Conservation (phyloP, 2,329 filamentous ascomycete species). For the Scedosporium minutisporum region DNA sequence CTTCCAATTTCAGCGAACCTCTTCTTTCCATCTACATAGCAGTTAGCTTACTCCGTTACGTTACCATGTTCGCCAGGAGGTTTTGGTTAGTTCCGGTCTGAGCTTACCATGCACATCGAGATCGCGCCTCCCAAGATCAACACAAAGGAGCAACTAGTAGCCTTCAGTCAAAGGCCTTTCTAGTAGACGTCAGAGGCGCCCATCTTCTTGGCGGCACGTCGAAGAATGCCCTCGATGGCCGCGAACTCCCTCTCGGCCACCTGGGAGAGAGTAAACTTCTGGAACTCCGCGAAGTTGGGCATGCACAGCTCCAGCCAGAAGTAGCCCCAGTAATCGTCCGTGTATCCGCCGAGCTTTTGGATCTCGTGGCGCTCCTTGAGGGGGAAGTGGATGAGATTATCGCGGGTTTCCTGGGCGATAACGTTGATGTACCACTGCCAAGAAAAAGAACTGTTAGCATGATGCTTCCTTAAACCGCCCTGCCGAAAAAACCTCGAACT, state of each 20-base stretch:
- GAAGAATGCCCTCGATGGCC: conserved; percentile 39
- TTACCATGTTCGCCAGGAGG: too few relatives aligned
- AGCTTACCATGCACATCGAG: too few relatives aligned
- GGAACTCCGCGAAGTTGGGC: conserved; percentile 30
- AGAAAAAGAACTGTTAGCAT: conserved; percentile 1
- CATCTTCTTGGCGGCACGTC: conserved; percentile 20
- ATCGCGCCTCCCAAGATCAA: too few relatives aligned
- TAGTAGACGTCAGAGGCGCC: background rate
- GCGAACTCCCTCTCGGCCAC: conserved; percentile 36
- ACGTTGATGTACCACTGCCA: conserved; percentile 46
- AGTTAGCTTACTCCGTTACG: too few relatives aligned
- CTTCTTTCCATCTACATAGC: too few relatives aligned
- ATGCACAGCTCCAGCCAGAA: conserved; percentile 39
- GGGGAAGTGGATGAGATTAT: conserved; percentile 27
- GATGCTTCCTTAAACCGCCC: too few relatives aligned
- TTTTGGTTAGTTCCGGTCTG: too few relatives aligned
- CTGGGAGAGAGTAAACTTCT: conserved; percentile 37
- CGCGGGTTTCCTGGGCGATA: conserved; percentile 42
- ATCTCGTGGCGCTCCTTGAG: conserved; percentile 32
- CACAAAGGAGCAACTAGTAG: too few relatives aligned
- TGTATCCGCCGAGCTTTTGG: conserved; percentile 20
- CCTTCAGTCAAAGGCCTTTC: background rate
- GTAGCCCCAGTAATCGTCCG: conserved; percentile 41
- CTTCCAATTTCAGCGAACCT: too few relatives aligned
- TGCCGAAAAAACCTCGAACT: background rate